Evolutionary conservation across 768 basidiomycete genomes (phyloP).

Genomic region (Hericium coralloides): DNA sequence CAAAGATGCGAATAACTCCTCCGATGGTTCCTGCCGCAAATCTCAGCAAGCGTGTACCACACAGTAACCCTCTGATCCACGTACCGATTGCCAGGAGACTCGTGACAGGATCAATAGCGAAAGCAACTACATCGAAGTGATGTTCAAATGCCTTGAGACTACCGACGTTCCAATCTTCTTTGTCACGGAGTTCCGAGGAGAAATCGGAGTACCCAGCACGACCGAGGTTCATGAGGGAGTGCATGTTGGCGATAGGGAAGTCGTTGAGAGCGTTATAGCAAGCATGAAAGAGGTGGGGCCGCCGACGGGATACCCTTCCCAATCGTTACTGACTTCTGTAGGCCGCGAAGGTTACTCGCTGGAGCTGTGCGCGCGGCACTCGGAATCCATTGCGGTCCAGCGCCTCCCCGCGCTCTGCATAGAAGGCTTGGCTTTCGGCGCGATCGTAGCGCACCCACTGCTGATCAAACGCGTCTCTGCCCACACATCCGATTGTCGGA

Average conservation of each 20-base stretch:
- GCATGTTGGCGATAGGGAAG: not conserved
- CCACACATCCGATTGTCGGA: too few relatives aligned
- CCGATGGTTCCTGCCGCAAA: slow-evolving; percentile 42
- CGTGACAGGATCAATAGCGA: slow-evolving; percentile 52
- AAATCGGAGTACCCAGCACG: slow-evolving; percentile 36
- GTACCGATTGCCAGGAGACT: slow-evolving; percentile 55
- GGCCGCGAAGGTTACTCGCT: not conserved
- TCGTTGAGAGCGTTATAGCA: too few relatives aligned
- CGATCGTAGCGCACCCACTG: too few relatives aligned
- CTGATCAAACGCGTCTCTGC: too few relatives aligned
- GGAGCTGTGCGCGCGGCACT: not conserved
- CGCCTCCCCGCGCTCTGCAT: too few relatives aligned
- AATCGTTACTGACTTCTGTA: not conserved
- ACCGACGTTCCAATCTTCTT: slow-evolving; percentile 48
- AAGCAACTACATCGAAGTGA: slow-evolving; percentile 38
- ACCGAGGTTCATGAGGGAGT: slow-evolving; percentile 5
- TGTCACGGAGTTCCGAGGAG: slow-evolving; percentile 47
- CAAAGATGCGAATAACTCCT: slow-evolving; percentile 61
- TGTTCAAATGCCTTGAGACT: slow-evolving; percentile 40
- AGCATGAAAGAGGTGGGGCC: too few relatives aligned
- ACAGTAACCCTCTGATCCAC: slow-evolving; percentile 4
- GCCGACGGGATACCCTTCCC: too few relatives aligned
- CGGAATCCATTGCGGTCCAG: too few relatives aligned
- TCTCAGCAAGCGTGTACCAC: slow-evolving; percentile 4
- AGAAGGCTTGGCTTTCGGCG: too few relatives aligned